Evolutionary conservation across 768 basidiomycete species (phyloP).

Genomic region (Amanita rimosa): DNA sequence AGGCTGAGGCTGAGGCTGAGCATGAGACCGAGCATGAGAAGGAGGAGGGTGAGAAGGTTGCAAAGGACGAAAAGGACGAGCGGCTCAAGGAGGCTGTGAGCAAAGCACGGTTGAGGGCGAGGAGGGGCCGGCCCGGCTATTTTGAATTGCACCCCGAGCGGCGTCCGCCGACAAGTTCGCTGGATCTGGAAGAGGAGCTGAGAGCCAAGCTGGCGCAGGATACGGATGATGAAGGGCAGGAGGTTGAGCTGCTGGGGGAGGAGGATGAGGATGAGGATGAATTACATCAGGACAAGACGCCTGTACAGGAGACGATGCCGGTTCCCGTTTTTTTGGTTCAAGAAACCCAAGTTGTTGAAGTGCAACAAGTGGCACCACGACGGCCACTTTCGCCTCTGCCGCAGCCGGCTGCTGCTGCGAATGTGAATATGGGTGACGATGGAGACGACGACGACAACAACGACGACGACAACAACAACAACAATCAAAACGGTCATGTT

Average conservation of each 20-base stretch:
- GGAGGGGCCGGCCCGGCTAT: slow-evolving; percentile 47
- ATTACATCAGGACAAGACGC: neutral
- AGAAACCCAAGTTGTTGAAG: neutral
- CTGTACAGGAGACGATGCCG: neutral
- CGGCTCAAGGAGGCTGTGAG: slow-evolving; percentile 12
- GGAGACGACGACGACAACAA: no score
- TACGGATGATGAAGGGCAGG: slow-evolving; percentile 15
- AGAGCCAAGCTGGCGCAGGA: slow-evolving; percentile 24
- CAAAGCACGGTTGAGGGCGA: slow-evolving; percentile 20
- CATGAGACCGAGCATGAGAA: slow-evolving; percentile 12
- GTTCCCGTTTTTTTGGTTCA: neutral
- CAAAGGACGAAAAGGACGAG: slow-evolving; percentile 16
- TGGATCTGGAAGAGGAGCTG: slow-evolving; percentile 24
- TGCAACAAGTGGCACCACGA: neutral
- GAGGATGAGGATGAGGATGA: neutral
- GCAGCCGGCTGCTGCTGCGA: no score
- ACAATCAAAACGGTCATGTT: neutral
- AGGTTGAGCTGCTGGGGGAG: neutral
- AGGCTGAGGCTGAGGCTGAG: slow-evolving; percentile 10
- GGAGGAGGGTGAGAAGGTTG: slow-evolving; percentile 15
- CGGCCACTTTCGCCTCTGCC: neutral
- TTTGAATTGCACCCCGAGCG: slow-evolving; percentile 76
- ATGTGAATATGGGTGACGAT: no score
- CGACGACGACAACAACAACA: no score
- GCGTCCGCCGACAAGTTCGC: slow-evolving; percentile 20